Evolutionary conservation across 495 filamentous ascomycete species (phyloP).

Genomic region (Daldinia decipiens): DNA sequence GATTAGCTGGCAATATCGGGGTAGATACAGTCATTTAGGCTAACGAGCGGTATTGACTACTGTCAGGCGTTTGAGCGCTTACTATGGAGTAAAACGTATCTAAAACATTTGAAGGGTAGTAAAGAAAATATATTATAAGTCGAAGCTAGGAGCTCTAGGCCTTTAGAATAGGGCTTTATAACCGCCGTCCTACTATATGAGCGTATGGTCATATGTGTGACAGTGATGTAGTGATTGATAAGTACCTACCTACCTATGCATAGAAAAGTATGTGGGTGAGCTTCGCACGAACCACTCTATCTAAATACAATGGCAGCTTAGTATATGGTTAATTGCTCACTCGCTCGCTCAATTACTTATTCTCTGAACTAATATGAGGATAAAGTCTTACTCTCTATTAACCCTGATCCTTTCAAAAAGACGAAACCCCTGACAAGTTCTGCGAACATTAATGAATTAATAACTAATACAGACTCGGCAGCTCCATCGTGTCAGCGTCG

Average conservation of each 20-base stretch:
- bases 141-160: background rate
- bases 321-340: no score
- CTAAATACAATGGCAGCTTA: no score
- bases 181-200: background rate
- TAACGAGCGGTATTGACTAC: background rate
- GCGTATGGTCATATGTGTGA: background rate
- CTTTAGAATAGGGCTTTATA: background rate
- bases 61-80: background rate
- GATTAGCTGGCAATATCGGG: background rate
- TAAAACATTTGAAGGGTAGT: background rate
- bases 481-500: slow-evolving; percentile 7
- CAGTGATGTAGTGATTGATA: background rate
- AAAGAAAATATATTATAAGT: background rate
- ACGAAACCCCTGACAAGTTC: background rate
- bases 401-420: background rate
- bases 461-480: background rate
- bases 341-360: no score
- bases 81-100: background rate
- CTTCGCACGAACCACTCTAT: no score
- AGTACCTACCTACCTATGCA: background rate
- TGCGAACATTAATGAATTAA: background rate
- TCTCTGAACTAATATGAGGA: no score
- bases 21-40: background rate
- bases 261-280: no score
- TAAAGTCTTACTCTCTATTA: background rate